Conservation (phyloP, 352 stramenopile species). For the Phytophthora megakarya region DNA sequence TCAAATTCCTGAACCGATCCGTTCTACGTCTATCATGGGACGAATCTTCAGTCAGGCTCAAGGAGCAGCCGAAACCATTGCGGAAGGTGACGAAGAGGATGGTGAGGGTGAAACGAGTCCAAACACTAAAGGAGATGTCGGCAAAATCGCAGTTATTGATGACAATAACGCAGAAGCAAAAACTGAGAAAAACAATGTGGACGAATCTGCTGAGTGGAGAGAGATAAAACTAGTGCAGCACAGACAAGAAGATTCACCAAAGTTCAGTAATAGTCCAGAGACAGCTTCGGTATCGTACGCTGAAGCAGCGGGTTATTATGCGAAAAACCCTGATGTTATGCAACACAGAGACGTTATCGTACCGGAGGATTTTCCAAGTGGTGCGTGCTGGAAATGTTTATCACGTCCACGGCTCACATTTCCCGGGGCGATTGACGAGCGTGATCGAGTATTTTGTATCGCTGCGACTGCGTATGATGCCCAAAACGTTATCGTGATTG, state of each 20-base stretch:
- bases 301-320: constrained; percentile 51
- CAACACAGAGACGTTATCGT: constrained; percentile 60
- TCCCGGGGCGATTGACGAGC: constrained; percentile 53
- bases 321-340: constrained; percentile 43
- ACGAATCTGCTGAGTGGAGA: constrained; percentile 52
- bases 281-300: constrained; percentile 39
- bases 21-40: constrained; percentile 45
- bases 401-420: constrained; percentile 61
- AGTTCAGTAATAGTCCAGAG: constrained; percentile 7
- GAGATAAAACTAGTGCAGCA: constrained; percentile 58
- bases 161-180: constrained; percentile 18
- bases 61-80: constrained; percentile 45
- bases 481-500: constrained; percentile 48
- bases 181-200: constrained; percentile 26
- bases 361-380: constrained; percentile 49
- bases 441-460: constrained; percentile 80
- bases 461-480: constrained; percentile 58
- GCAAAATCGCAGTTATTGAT: constrained; percentile 4
- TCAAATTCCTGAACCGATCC: background rate
- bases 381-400: constrained; percentile 69
- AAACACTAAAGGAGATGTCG: constrained; percentile 4
- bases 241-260: constrained; percentile 10
- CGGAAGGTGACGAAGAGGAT: constrained; percentile 34
- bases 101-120: constrained; percentile 24
- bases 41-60: constrained; percentile 48